These are phyloP conservation scores for Tolypocladium nubicola DNA, from an alignment of 2,329 filamentous ascomycete species.

Conservation along the genomic window DNA sequence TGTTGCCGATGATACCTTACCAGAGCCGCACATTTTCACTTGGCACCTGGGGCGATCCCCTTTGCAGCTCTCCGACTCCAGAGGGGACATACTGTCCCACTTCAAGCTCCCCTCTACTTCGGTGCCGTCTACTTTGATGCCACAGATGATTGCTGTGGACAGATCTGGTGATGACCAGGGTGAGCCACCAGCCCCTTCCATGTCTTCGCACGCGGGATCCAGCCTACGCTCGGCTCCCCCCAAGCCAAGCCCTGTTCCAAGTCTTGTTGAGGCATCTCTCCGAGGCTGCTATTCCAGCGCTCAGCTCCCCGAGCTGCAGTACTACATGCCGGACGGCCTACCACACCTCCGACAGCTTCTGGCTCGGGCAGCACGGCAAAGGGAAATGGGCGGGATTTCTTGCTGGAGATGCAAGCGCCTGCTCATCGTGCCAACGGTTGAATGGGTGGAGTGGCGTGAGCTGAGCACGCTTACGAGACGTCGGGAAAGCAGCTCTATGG, in stretches of 20 bases:
- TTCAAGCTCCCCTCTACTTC: slow-evolving; percentile 17
- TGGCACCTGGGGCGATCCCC: slow-evolving; percentile 18
- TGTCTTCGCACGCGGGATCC: neutral
- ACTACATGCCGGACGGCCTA: slow-evolving; percentile 31
- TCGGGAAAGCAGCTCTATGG: neutral
- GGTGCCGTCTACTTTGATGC: slow-evolving; percentile 6
- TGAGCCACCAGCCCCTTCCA: neutral
- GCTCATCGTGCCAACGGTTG: slow-evolving; percentile 38
- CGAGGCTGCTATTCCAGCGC: slow-evolving; percentile 32
- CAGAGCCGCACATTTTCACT: slow-evolving; percentile 12
- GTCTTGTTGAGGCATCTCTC: slow-evolving; percentile 40
- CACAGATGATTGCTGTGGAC: slow-evolving; percentile 13
- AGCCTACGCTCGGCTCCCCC: slow-evolving; percentile 6
- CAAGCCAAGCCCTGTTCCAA: slow-evolving; percentile 28
- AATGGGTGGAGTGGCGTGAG: slow-evolving; percentile 56
- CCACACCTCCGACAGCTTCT: slow-evolving; percentile 29
- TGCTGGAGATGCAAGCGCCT: slow-evolving; percentile 42
- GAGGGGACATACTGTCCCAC: slow-evolving; percentile 16
- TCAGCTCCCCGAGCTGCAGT: slow-evolving; percentile 29
- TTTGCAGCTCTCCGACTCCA: slow-evolving; percentile 19
- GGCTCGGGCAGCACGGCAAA: slow-evolving; percentile 26
- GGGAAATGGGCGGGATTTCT: slow-evolving; percentile 34
- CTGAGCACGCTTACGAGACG: slow-evolving; percentile 10
- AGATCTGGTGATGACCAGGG: neutral
- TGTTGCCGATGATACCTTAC: neutral